Evolutionary conservation across 2,329 filamentous ascomycete species (phyloP), one percentile per base, ranked within the genome.

Genomic region (Emmonsia crescens): DNA sequence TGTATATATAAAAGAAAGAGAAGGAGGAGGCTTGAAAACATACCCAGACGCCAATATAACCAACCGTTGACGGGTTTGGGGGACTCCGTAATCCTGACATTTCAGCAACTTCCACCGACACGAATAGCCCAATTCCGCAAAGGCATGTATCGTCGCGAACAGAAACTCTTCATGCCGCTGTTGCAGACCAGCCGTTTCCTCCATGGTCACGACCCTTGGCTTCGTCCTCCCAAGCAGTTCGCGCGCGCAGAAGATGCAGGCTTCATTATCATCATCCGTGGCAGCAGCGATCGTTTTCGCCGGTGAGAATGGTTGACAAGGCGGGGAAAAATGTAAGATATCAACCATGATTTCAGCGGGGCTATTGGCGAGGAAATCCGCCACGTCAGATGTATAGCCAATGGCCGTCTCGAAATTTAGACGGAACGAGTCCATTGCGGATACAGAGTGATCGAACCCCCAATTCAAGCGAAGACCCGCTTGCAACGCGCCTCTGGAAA

Each of bases 301-400:
- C 0, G 85, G 83, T 0, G 89, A 92, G 71, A 86, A 92, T 1
- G 82, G 84, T 66, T 93, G 89, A 61, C 91, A 95, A 0, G 90
- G 89, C 0, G 89, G 89, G 0, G 87, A 91, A 0, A 91, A 73
- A 65, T 95, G 90, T 0, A 89, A 74, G 1, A 93, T 76, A 66
- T 94, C 89, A 0, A 87, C 82, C 3, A 77, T 76, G 9, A 79
- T 65, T 2, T 72, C 69, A 0, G 73, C 66, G 0, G 64, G 29
- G 2, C 66, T 48, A 9, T 71, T 72, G 0, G 71, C 72, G 4
- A 78, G 62, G 31, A 78, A 75, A 5, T 79, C 67, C 54, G 81
- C 80, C 0, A 88, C 75, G 0, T 77, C 71, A 0, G 72, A 69
- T 0, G 78, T 73, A 0, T 77, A 70, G 5, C 69, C 68, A 1